Percentiles rank a stretch among this genome's conserved stretches.
Evolutionary conservation across 305 asterid genomes (phyloP).

Genomic region (Fraxinus dipetala): DNA sequence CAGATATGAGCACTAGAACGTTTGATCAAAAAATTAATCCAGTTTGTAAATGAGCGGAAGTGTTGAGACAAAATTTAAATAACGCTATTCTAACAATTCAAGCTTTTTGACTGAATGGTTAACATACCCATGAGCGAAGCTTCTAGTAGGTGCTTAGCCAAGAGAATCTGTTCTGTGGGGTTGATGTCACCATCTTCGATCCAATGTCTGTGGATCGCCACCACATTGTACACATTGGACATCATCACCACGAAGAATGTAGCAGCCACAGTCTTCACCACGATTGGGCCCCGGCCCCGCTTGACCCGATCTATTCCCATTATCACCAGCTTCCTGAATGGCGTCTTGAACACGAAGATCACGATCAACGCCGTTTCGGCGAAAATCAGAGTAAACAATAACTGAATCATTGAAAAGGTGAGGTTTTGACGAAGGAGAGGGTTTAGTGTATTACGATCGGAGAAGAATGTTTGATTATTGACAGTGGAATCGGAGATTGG

Average conservation of each 20-base stretch:
- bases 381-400: slow-evolving; percentile 61
- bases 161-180: slow-evolving; percentile 84
- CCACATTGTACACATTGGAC: slow-evolving; percentile 59
- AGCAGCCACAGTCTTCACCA: slow-evolving; percentile 59
- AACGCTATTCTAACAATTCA: background rate
- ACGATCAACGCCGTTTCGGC: slow-evolving; percentile 75
- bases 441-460: background rate
- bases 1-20: background rate
- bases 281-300: slow-evolving; percentile 76
- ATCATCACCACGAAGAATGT: slow-evolving; percentile 61
- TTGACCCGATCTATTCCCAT: slow-evolving; percentile 74
- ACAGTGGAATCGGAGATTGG: background rate
- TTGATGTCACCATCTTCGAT: slow-evolving; percentile 62
- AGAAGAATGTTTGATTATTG: background rate
- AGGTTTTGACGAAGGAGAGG: background rate
- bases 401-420: slow-evolving; percentile 49
- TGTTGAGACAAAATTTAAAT: background rate
- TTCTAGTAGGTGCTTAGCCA: slow-evolving; percentile 69
- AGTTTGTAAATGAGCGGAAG: background rate
- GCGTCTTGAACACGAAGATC: slow-evolving; percentile 83
- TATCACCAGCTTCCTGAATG: slow-evolving; percentile 77
- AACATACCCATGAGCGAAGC: slow-evolving; percentile 91
- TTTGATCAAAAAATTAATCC: background rate
- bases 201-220: slow-evolving; percentile 61
- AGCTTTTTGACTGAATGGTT: background rate